These are phyloP conservation scores for Ascochyta clinopodiicola DNA, from an alignment of 2,329 filamentous ascomycete genomes.

Conservation along the genomic window DNA sequence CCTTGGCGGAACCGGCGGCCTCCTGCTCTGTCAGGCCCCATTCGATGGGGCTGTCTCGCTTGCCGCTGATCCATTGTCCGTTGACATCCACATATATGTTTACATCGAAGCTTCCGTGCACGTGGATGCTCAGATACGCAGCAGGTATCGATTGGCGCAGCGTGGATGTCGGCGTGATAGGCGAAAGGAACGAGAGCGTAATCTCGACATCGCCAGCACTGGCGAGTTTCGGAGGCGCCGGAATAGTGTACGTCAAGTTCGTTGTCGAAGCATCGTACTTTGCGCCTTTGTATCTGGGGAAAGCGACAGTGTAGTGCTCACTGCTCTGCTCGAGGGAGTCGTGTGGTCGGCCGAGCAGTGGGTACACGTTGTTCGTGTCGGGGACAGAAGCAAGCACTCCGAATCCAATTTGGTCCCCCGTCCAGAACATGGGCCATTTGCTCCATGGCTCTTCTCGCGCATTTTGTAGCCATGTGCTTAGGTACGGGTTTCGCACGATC, in stretches of 20 bases:
- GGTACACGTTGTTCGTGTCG: conserved; percentile 66
- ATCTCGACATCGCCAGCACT: conserved; percentile 58
- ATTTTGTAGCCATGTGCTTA: conserved; percentile 64
- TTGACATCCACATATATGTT: conserved; percentile 58
- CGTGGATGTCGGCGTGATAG: conserved; percentile 81
- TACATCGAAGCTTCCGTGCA: conserved; percentile 66
- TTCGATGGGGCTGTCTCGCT: conserved; percentile 70
- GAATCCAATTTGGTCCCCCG: conserved; percentile 71
- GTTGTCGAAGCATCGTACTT: conserved; percentile 74
- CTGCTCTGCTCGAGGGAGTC: conserved; percentile 60
- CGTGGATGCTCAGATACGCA: conserved; percentile 75
- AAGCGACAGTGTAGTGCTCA: conserved; percentile 63
- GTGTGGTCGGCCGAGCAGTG: conserved; percentile 69
- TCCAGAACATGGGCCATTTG: conserved; percentile 87
- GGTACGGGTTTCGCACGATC: conserved; percentile 59
- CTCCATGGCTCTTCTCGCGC: conserved; percentile 79
- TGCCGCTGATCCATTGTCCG: conserved; percentile 79
- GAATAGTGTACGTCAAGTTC: conserved; percentile 70
- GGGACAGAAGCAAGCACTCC: conserved; percentile 68
- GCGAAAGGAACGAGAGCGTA: conserved; percentile 73
- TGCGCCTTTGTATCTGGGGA: conserved; percentile 65
- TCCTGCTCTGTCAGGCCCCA: conserved; percentile 67
- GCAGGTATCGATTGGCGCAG: conserved; percentile 83
- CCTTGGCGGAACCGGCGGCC: conserved; percentile 43
- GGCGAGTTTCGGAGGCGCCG: conserved; percentile 47